Percentiles rank a stretch among this genome's conserved stretches.
Evolutionary conservation across 495 filamentous ascomycete species (phyloP).

Genomic region (Extremus antarcticus): DNA sequence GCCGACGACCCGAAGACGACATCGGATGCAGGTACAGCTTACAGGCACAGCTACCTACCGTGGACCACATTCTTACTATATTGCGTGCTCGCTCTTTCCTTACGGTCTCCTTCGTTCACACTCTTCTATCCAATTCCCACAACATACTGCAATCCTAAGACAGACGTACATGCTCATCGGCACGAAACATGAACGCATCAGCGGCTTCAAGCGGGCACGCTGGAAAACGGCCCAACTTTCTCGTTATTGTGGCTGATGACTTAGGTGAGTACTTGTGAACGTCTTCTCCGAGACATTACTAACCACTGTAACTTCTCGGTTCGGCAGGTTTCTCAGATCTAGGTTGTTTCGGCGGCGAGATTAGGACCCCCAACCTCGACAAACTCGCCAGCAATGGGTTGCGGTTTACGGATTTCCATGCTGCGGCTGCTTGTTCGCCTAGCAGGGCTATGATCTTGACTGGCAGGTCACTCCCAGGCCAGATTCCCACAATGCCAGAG

Average conservation of each 20-base stretch:
- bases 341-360: slow-evolving; percentile 52
- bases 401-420: slow-evolving; percentile 53
- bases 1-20: not conserved
- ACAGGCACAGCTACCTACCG: too few species aligned
- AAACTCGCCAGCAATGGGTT: slow-evolving; percentile 44
- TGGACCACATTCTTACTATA: not conserved
- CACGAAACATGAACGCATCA: slow-evolving; percentile 19
- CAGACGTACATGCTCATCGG: slow-evolving; percentile 9
- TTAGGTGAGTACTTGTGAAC: too few species aligned
- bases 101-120: not conserved
- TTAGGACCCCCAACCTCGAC: slow-evolving; percentile 51
- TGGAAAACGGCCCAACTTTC: slow-evolving; percentile 49
- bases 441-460: slow-evolving; percentile 47
- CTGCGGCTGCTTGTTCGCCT: slow-evolving; percentile 54
- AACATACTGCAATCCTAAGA: not conserved
- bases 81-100: not conserved
- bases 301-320: too few species aligned
- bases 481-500: too few species aligned
- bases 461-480: too few species aligned
- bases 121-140: not conserved
- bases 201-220: slow-evolving; percentile 19
- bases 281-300: too few species aligned
- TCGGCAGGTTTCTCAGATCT: slow-evolving; percentile 56
- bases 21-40: not conserved
- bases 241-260: slow-evolving; percentile 34